These are phyloP conservation scores for Litsea cubeba DNA, from an alignment of 164 flowering plant genomes.

Conservation along the genomic window DNA sequence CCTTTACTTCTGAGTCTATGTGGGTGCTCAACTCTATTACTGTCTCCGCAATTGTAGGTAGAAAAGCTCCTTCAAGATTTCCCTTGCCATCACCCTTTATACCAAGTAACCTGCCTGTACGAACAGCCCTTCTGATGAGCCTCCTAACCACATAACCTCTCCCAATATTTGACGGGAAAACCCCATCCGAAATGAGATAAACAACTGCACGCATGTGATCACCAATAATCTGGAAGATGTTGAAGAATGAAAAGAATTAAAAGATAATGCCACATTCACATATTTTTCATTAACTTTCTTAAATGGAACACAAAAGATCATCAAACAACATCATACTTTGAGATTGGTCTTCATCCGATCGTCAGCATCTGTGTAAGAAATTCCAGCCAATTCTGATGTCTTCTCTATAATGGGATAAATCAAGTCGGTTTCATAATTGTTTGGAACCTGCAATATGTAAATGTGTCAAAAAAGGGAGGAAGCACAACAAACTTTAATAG, in stretches of 20 bases:
- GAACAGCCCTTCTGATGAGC: slow-evolving; percentile 83
- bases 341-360: slow-evolving; percentile 59
- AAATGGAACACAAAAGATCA: background rate
- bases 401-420: slow-evolving; percentile 90
- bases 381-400: slow-evolving; percentile 68
- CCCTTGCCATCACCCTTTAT: slow-evolving; percentile 64
- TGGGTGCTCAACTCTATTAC: slow-evolving; percentile 67
- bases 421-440: slow-evolving; percentile 92
- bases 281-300: background rate
- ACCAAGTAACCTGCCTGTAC: slow-evolving; percentile 83
- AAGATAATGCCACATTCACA: background rate
- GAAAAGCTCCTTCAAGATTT: slow-evolving; percentile 64
- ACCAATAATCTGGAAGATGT: slow-evolving; percentile 61
- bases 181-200: slow-evolving; percentile 92
- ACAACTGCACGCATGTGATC: slow-evolving; percentile 93
- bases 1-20: slow-evolving; percentile 65
- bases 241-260: background rate
- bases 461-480: background rate
- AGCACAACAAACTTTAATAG: no score
- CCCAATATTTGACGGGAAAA: slow-evolving; percentile 90
- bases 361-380: slow-evolving; percentile 57
- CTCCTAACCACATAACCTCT: slow-evolving; percentile 93
- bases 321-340: slow-evolving; percentile 44
- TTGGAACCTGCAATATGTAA: slow-evolving; percentile 66
- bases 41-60: slow-evolving; percentile 67